Evolutionary conservation across 257 asterid species (phyloP).

Genomic region (Asclepias syriaca): DNA sequence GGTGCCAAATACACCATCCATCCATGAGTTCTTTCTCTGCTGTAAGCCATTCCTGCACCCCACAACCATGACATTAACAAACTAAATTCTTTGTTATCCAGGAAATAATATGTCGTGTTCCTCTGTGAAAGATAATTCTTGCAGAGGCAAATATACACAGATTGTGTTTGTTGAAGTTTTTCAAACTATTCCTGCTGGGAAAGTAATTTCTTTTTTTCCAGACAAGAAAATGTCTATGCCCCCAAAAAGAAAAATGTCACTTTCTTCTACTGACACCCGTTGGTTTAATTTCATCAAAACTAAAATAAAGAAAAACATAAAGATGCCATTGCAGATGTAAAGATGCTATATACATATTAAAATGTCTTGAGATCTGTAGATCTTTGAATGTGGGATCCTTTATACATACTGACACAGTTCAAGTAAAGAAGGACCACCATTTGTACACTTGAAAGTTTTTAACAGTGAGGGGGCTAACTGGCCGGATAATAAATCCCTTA

Average conservation of each 20-base stretch:
- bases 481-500: neutral
- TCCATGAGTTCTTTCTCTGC: slow-evolving; percentile 97
- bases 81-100: neutral
- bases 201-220: neutral
- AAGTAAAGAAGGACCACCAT: slow-evolving; percentile 15
- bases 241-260: neutral
- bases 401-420: neutral
- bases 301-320: neutral
- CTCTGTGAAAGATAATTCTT: neutral
- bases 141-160: neutral
- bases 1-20: slow-evolving; percentile 73
- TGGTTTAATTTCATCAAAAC: neutral
- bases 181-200: neutral
- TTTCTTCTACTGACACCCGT: neutral
- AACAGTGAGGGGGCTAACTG: slow-evolving; percentile 9
- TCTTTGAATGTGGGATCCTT: slow-evolving; percentile 39
- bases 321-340: neutral
- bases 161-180: neutral
- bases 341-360: slow-evolving; percentile 14
- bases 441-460: neutral
- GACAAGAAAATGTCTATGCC: neutral
- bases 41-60: slow-evolving; percentile 79
- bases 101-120: too few relatives aligned
- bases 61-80: neutral
- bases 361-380: slow-evolving; percentile 37